Base-by-base conservation (phyloP, 306 rosid species). In the Coriaria nepalensis region DNA sequence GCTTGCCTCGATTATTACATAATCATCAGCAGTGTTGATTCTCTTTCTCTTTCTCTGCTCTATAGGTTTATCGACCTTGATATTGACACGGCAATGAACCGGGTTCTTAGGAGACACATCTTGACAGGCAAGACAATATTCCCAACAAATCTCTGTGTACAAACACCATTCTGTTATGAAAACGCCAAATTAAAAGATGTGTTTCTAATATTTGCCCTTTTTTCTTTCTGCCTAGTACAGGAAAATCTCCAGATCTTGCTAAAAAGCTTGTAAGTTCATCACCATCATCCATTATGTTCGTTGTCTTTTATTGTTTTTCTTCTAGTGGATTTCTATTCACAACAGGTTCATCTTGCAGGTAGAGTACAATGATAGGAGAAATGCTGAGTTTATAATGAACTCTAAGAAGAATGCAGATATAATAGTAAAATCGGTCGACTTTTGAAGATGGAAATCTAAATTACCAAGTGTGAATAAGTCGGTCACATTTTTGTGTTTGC, bases 21-120 rank as follows among this genome's bases (percentile, higher is more conserved):
- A 20, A 20, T 20, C 3, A 20, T 20, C 29, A 20, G 29, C 29
- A 20, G 29, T 3, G 29, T 20, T 20, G 29, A 20, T 20, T 3
- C 29, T 20, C 29, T 20, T 20, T 20, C 64, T 56, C 13, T 20
- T 57, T 62, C 59, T 62, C 59, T 61, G 5, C 53, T 47, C 57
- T 57, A 10, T 50, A 84, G 92, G 93, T 90, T 81, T 67, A 56
- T 90, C 37, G 85, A 85, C 38, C 62, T 84, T 13, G 92, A 79
- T 40, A 59, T 81, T 12, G 81, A 81, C 60, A 79, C 67, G 47
- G 70, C 97, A 36, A 81, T 90, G 95, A 77, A 78, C 37, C 79
- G 95, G 53, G 97, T 84, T 44, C 51, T 79, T 41, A 81, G 64
- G 55, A 81, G 95, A 75, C 97, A 90, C 45, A 71, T 84, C 66